These are phyloP conservation scores for Poteriospumella lacustris DNA, from an alignment of 108 stramenopile species.

Conservation along the genomic window DNA sequence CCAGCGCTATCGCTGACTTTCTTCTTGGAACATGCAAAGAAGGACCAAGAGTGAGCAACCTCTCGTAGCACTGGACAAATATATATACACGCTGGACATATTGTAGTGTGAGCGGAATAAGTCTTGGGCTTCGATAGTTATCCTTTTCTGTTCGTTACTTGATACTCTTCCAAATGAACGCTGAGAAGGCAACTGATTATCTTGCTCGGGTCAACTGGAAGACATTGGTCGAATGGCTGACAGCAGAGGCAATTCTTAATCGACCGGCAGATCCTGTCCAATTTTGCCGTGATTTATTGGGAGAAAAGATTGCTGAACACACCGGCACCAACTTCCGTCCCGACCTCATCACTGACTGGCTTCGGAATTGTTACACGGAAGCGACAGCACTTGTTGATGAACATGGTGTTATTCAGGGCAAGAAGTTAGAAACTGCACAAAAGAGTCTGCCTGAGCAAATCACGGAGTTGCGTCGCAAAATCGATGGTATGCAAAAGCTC, in stretches of 20 bases:
- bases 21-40: too few species aligned
- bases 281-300: constrained; percentile 45
- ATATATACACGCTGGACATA: too few species aligned
- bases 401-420: constrained; percentile 41
- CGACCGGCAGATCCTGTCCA: constrained; percentile 51
- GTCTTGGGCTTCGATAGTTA: too few species aligned
- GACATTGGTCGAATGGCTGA: constrained; percentile 55
- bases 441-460: constrained; percentile 21
- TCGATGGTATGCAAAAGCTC: constrained; percentile 29
- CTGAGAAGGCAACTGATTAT: constrained; percentile 51
- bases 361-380: constrained; percentile 48
- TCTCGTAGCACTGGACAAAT: too few species aligned
- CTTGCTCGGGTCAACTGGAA: constrained; percentile 54
- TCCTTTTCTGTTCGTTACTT: too few species aligned
- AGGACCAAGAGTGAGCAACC: too few species aligned
- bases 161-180: too few species aligned
- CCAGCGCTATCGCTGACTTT: too few species aligned
- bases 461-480: constrained; percentile 21
- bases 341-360: constrained; percentile 27
- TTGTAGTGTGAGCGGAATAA: too few species aligned
- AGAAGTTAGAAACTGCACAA: constrained; percentile 5
- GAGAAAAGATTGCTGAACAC: constrained; percentile 37
- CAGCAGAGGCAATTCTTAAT: constrained; percentile 56
- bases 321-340: constrained; percentile 33
- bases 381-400: constrained; percentile 52